Evolutionary conservation across 345 rosid species (phyloP), one percentile per base, ranked within the genome.

Genomic region (Hypericum perforatum): DNA sequence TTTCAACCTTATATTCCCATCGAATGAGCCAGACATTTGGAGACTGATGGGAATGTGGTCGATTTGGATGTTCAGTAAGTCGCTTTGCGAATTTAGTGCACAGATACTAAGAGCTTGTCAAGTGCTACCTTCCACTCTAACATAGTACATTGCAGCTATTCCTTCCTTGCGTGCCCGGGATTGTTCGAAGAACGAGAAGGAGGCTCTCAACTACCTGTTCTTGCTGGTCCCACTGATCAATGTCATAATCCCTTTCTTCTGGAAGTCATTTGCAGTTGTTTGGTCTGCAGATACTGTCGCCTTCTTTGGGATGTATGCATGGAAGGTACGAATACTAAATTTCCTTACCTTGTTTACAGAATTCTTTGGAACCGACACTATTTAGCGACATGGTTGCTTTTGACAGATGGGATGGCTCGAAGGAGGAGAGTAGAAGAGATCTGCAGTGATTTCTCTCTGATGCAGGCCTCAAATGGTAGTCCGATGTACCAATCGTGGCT

Each of bases 41-140:
- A 87, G 98, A 70, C 67, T 91, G 45, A 87, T 87, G 88, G 98
- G 98, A 36, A 91, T 91, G 98, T 91, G 98, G 98, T 91, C 98
- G 16, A 87, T 91, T 60, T 84, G 98, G 98, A 84, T 91, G 96
- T 91, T 91, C 80, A 85, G 97, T 86, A 71, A 77, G 95, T 77
- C 47, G 0, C 12, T 16, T n/a, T 22, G 32, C 32, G 32, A 10
- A n/a, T n/a, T n/a, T 55, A 36, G 14, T 46, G 15, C 7, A n/a
- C 6, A 7, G 12, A 16, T 7, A 45, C 3, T 45, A 12, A 9
- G 15, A 45, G 16, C 32, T 1, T 22, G 32, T 22, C 32, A 22
- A 4, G 1, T 22, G 32, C 32, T 22, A 22, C 32, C 32, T 1
- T 22, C 32, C 2, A 22, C 4, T 22, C 32, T 22, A 22, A 22